These are phyloP conservation scores for Pleurostoma richardsiae DNA, from an alignment of 2,329 filamentous ascomycete species.

Conservation along the genomic window DNA sequence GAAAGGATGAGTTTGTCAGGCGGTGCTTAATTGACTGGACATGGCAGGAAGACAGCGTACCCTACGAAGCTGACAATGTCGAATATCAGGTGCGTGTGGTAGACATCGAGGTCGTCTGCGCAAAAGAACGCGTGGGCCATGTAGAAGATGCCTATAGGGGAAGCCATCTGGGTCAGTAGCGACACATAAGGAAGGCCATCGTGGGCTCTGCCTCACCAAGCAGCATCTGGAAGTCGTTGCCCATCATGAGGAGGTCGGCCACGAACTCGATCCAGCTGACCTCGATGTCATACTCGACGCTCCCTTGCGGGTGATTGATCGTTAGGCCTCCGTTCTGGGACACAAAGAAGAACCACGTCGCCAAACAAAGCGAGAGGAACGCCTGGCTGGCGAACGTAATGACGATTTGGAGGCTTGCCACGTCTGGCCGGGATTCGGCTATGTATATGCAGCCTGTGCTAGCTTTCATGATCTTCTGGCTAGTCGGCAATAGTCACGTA, in stretches of 20 bases:
- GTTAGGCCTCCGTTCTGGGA: slow-evolving; percentile 20
- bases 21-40: too few species aligned
- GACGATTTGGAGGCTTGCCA: slow-evolving; percentile 24
- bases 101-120: slow-evolving; percentile 17
- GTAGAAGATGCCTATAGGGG: slow-evolving; percentile 17
- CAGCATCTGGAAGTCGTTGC: slow-evolving; percentile 25
- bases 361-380: slow-evolving; percentile 17
- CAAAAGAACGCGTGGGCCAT: slow-evolving; percentile 20
- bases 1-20: neutral
- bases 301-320: slow-evolving; percentile 17
- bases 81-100: slow-evolving; percentile 24
- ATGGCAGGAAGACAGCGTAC: slow-evolving; percentile 1
- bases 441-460: slow-evolving; percentile 19
- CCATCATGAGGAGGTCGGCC: slow-evolving; percentile 24
- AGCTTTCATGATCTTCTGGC: too few species aligned
- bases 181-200: neutral
- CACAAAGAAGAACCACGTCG: slow-evolving; percentile 24
- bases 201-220: neutral
- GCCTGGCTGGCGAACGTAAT: slow-evolving; percentile 23
- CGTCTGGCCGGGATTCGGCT: slow-evolving; percentile 20
- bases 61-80: slow-evolving; percentile 26
- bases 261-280: slow-evolving; percentile 23
- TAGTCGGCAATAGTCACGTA: too few species aligned
- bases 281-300: slow-evolving; percentile 17
- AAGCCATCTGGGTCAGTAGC: neutral